Percentiles rank a stretch among this genome's conserved stretches.
phyloP scores from a whole-genome alignment of 495 filamentous ascomycete species.

The Collariella sp. region DNA sequence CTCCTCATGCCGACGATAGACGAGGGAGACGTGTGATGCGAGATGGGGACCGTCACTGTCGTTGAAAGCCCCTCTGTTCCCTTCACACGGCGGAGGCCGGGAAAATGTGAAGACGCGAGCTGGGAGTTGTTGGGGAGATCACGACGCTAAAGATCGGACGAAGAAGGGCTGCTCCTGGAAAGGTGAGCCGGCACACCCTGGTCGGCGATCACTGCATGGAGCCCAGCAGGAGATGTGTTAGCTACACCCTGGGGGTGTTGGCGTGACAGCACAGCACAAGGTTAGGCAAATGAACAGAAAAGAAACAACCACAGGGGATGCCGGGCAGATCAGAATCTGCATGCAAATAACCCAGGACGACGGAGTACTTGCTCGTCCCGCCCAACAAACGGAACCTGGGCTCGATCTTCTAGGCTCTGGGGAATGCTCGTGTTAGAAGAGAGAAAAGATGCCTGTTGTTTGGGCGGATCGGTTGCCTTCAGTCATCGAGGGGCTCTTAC shows the following conservation, averaged over 20 bases:
- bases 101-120: neutral
- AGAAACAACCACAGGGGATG: neutral
- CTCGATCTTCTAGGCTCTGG: neutral
- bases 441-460: too few species aligned
- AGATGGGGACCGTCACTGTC: neutral
- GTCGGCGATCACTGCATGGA: conserved; percentile 27
- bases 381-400: neutral
- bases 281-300: neutral
- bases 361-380: neutral
- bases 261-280: neutral
- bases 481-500: too few species aligned
- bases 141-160: conserved; percentile 26
- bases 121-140: conserved; percentile 8
- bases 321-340: neutral
- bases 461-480: too few species aligned
- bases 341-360: neutral
- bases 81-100: neutral
- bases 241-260: conserved; percentile 9
- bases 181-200: conserved; percentile 21
- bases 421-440: too few species aligned
- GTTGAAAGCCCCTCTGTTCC: neutral
- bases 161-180: conserved; percentile 15
- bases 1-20: neutral
- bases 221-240: conserved; percentile 1
- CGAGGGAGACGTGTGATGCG: neutral